Evolutionary conservation across 1,284 basidiomycete species (phyloP), one percentile per base, ranked within the genome.

Genomic region (Leccinum pallidistipes): DNA sequence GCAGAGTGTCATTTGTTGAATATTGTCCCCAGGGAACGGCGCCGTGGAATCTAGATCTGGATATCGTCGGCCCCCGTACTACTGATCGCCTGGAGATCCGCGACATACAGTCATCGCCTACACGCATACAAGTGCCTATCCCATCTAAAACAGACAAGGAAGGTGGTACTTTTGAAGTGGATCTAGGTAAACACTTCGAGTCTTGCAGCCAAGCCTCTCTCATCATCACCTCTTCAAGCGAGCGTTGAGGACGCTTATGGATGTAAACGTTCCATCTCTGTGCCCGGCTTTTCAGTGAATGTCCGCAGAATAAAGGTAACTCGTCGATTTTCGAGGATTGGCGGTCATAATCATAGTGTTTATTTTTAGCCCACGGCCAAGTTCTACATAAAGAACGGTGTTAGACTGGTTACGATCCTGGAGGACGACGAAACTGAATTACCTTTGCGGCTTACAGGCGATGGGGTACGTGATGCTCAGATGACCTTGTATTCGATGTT

Each of bases 181-280:
- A 91, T 68, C 78, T 95, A 57, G 83, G 90, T 90, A 67, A 65
- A 81, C 74, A 21, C 29, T 45, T 14, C 45, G 5, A 38, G 21
- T 47, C 31, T 57, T 40, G 29, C 51, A 56, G 21, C 6, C 14
- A 27, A 16, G 27, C 16, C 40, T 36, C 50, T 36, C 50, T 58
- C n/a, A 51, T 24, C 12, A 65, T 55, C 31, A 14, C 43, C 38
- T 52, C 4, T 43, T 51, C 45, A 66, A 91, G 90, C 92, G 61
- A 92, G 86, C 67, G 86, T 98, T 45, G 91, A 94, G 71, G 97
- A 98, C 76, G 86, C 86, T 2, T 94, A 94, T 69, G 91, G 91
- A 21, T 98, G 97, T 76, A 91, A 91, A 69, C 84, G 92, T 47
- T 75, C 87, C 18, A 77, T 98, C 27, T 85, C 87, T 21, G 87